Conservation (phyloP, 1,284 basidiomycete genomes). For the Leccinum huronense region DNA sequence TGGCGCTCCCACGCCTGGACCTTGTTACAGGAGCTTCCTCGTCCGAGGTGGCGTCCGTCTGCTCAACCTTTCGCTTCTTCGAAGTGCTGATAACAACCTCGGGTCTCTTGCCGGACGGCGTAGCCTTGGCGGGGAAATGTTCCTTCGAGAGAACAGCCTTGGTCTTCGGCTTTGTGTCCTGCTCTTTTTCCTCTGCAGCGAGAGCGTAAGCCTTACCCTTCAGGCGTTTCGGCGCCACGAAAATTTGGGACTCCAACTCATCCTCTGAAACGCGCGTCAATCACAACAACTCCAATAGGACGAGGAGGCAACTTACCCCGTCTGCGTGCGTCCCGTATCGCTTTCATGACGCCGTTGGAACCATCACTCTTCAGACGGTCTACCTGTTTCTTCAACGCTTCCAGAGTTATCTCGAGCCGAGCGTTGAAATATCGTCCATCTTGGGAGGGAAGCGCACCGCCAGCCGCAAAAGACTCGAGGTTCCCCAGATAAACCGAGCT, state of each 20-base stretch:
- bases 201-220: constrained; percentile 71
- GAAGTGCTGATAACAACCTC: constrained; percentile 51
- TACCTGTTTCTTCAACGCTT: constrained; percentile 62
- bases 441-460: constrained; percentile 58
- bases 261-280: constrained; percentile 37
- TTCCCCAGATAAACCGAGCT: constrained; percentile 76
- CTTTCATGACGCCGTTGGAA: constrained; percentile 54
- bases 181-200: constrained; percentile 41
- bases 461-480: constrained; percentile 67
- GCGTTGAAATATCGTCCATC: constrained; percentile 90
- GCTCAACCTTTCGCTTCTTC: constrained; percentile 19
- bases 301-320: constrained; percentile 44
- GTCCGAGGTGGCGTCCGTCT: constrained; percentile 37
- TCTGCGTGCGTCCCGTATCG: constrained; percentile 60
- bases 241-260: constrained; percentile 46
- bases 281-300: constrained; percentile 10
- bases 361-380: constrained; percentile 65
- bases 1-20: constrained; percentile 36
- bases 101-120: constrained; percentile 43
- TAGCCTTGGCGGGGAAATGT: constrained; percentile 31
- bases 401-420: constrained; percentile 63
- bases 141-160: constrained; percentile 15
- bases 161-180: constrained; percentile 20
- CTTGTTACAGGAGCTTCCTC: constrained; percentile 36
- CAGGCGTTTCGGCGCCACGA: constrained; percentile 62